Evolutionary conservation across 23 red algal species (phyloP).

Genomic region (Agarophyton chilense): DNA sequence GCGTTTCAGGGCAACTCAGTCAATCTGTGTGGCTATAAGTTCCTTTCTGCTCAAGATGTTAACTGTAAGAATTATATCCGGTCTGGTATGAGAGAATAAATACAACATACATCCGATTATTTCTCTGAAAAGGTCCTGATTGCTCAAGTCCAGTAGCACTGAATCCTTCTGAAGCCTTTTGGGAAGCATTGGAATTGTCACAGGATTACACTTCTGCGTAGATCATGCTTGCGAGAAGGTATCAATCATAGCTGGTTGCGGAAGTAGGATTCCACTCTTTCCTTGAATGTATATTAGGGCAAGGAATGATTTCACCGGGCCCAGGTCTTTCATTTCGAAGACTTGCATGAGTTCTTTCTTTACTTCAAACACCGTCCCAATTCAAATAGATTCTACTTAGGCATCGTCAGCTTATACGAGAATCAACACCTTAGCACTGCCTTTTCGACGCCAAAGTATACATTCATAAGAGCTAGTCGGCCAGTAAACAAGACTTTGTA

Average conservation of each 20-base stretch:
- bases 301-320: constrained; percentile 2
- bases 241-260: not conserved
- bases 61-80: not conserved
- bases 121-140: not conserved
- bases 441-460: not conserved
- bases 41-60: not conserved
- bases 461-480: not conserved
- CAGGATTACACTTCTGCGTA: not conserved
- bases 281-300: not conserved
- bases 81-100: constrained; percentile 7
- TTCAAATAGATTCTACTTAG: not conserved
- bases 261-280: not conserved
- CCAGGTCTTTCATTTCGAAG: not conserved
- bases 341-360: too few species aligned
- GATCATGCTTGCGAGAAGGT: not conserved
- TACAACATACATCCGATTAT: constrained; percentile 36
- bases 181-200: not conserved
- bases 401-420: not conserved
- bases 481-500: not conserved
- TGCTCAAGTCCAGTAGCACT: not conserved
- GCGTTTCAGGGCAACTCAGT: not conserved
- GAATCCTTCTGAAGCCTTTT: not conserved
- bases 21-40: not conserved
- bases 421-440: not conserved
- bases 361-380: too few species aligned